A percentile compares a stretch with the other conserved stretches of the same genome.
phyloP scores from a whole-genome alignment of 2,329 filamentous ascomycete species.

The Graphilbum fragrans region DNA sequence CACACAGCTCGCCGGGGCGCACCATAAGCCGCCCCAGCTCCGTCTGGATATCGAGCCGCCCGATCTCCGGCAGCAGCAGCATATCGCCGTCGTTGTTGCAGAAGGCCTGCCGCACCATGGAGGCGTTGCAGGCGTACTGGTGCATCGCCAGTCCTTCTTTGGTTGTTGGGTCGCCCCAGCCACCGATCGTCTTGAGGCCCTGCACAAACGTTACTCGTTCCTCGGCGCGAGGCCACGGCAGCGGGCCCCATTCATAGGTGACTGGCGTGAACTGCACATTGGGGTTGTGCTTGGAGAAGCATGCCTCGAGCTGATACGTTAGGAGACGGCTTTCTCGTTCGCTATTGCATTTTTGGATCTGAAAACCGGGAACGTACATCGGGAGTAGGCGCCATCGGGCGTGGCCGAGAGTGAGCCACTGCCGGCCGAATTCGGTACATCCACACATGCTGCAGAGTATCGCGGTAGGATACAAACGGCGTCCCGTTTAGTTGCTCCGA shows the following conservation, averaged over 20 bases:
- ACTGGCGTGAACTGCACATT: constrained; percentile 28
- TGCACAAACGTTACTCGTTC: constrained; percentile 29
- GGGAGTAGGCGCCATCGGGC: background rate
- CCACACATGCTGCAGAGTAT: constrained; percentile 19
- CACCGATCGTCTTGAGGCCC: constrained; percentile 35
- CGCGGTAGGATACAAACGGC: constrained; percentile 19
- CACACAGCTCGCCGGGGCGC: constrained; percentile 53
- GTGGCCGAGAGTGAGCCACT: constrained; percentile 15
- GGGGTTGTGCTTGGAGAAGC: constrained; percentile 33
- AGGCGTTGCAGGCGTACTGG: constrained; percentile 31
- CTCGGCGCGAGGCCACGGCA: constrained; percentile 14
- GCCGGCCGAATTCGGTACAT: constrained; percentile 21
- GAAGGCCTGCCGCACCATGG: constrained; percentile 34
- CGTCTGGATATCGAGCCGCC: constrained; percentile 54
- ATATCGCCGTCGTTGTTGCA: constrained; percentile 54
- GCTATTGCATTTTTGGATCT: no score
- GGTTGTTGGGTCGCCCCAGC: constrained; percentile 35
- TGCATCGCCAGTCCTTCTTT: constrained; percentile 36
- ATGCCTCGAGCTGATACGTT: no score
- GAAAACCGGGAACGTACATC: constrained; percentile 19
- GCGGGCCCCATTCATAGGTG: constrained; percentile 27
- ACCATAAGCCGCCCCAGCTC: constrained; percentile 48
- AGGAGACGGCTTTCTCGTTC: no score
- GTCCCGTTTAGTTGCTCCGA: constrained; percentile 35
- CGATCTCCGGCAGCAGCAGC: constrained; percentile 53